phyloP scores from a whole-genome alignment of 2,329 filamentous ascomycete species.

The Ceratocystis colombiana region DNA sequence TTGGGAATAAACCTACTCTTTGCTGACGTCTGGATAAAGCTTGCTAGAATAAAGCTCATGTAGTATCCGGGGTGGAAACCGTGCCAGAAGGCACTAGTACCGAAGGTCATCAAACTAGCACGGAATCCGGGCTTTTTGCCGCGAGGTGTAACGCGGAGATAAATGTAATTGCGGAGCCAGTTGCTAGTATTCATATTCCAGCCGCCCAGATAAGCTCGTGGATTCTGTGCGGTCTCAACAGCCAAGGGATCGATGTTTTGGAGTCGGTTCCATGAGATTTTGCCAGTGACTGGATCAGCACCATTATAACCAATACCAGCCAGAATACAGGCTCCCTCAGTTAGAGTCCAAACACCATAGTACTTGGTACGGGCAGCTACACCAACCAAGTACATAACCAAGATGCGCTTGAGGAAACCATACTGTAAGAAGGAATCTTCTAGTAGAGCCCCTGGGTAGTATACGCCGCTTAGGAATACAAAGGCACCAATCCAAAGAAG shows the following conservation, averaged over 20 bases:
- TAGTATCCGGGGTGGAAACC: slow-evolving; percentile 98
- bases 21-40: slow-evolving; percentile 82
- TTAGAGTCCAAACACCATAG: slow-evolving; percentile 89
- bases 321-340: slow-evolving; percentile 89
- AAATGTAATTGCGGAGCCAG: slow-evolving; percentile 93
- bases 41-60: slow-evolving; percentile 76
- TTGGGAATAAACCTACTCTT: slow-evolving; percentile 55
- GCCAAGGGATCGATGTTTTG: slow-evolving; percentile 80
- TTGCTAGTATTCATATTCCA: slow-evolving; percentile 99
- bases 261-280: slow-evolving; percentile 76
- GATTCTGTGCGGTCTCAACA: slow-evolving; percentile 86
- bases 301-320: slow-evolving; percentile 91
- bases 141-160: slow-evolving; percentile 84
- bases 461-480: slow-evolving; percentile 59
- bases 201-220: slow-evolving; percentile 76
- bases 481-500: slow-evolving; percentile 71
- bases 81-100: slow-evolving; percentile 93
- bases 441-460: slow-evolving; percentile 53
- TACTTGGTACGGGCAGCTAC: slow-evolving; percentile 81
- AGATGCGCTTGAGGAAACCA: slow-evolving; percentile 61
- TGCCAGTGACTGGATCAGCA: slow-evolving; percentile 71
- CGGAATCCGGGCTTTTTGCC: slow-evolving; percentile 95
- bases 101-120: slow-evolving; percentile 86
- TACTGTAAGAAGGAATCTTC: slow-evolving; percentile 57
- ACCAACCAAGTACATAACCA: slow-evolving; percentile 72